These are phyloP conservation scores for Diaporthe sp. DNA, from an alignment of 2,329 filamentous ascomycete genomes.

Conservation along the genomic window DNA sequence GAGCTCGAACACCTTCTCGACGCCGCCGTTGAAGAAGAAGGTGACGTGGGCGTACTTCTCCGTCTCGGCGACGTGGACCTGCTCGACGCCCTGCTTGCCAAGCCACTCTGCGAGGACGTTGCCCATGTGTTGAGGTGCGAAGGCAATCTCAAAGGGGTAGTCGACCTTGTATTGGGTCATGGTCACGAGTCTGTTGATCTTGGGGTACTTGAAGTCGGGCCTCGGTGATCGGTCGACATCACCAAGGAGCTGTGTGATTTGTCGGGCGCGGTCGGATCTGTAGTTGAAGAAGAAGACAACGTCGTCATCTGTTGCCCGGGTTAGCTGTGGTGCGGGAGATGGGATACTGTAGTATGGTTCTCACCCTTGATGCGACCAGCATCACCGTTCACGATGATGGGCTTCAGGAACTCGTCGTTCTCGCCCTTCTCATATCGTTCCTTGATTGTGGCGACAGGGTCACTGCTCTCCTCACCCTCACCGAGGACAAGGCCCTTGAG, in stretches of 20 bases:
- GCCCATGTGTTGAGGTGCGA: constrained; percentile 94
- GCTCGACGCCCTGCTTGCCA: constrained; percentile 87
- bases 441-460: constrained; percentile 88
- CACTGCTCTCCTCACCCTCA: constrained; percentile 86
- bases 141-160: constrained; percentile 92
- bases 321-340: constrained; percentile 24
- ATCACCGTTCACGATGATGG: constrained; percentile 92
- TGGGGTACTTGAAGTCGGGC: constrained; percentile 93
- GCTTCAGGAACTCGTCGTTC: constrained; percentile 98
- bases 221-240: constrained; percentile 91
- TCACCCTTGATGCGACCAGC: constrained; percentile 87
- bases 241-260: constrained; percentile 94
- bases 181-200: constrained; percentile 85
- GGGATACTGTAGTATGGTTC: constrained; percentile 39
- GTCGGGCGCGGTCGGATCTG: constrained; percentile 95
- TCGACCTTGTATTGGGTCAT: constrained; percentile 99
- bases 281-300: constrained; percentile 99
- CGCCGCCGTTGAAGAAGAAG: constrained; percentile 99
- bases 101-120: constrained; percentile 99
- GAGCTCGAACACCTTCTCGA: constrained; percentile 94
- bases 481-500: constrained; percentile 88
- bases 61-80: constrained; percentile 97
- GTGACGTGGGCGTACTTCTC: constrained; percentile 99
- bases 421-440: constrained; percentile 89
- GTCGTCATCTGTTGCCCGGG: constrained; percentile 76